A percentile compares a stretch with the other conserved stretches of the same genome.
Conservation (phyloP, 2,329 filamentous ascomycete genomes). For the Lasiodiplodia hormozganensis region DNA sequence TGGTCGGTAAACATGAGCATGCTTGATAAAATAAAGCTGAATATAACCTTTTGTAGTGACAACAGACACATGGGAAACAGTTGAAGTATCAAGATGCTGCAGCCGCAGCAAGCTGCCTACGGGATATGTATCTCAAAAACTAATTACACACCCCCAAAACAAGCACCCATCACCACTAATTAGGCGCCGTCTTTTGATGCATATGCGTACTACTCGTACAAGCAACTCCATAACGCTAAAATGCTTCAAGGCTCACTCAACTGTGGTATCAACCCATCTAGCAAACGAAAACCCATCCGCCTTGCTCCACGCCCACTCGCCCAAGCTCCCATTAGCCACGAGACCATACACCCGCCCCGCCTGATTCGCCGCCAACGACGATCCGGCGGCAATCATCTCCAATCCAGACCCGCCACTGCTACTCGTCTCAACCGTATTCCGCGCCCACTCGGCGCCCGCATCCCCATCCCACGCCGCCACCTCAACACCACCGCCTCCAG, state of each 20-base stretch:
- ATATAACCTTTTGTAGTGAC: too few species aligned
- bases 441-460: background rate
- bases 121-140: too few species aligned
- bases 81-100: too few species aligned
- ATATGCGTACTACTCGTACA: too few species aligned
- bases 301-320: background rate
- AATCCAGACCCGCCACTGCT: background rate
- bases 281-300: background rate
- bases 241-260: background rate
- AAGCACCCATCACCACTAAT: too few species aligned
- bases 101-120: too few species aligned
- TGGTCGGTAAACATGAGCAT: too few species aligned
- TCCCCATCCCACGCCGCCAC: background rate
- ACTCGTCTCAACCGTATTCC: background rate
- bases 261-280: constrained; percentile 2
- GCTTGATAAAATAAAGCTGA: too few species aligned
- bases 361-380: constrained; percentile 9
- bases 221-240: too few species aligned
- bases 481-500: background rate
- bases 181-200: too few species aligned
- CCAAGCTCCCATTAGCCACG: constrained; percentile 9
- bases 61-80: too few species aligned
- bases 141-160: too few species aligned
- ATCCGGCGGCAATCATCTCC: background rate
- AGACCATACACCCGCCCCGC: constrained; percentile 9